Evolutionary conservation across 2,329 filamentous ascomycete genomes (phyloP), one percentile per base, ranked within the genome.

Genomic region (Polytolypa hystricis): DNA sequence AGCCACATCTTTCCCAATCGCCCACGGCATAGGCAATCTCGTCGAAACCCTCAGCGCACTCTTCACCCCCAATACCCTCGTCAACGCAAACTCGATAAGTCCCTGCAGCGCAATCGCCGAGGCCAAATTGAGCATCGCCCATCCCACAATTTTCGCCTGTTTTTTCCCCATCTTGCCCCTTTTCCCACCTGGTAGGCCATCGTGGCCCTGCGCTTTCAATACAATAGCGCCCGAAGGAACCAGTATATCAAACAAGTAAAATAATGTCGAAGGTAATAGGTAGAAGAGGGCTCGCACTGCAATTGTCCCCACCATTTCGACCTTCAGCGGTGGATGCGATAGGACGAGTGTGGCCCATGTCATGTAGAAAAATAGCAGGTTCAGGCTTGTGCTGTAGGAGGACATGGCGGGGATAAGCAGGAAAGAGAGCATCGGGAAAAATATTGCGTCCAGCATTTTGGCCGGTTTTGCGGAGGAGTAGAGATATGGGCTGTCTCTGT

Each of bases 351-450:
- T 89, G 4, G 77, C 77, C 86, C 86, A 94, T 48, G 84, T 89
- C 64, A 93, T 73, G 57, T 86, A 89, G 60, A 94, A 91, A 66
- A 93, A 87, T 43, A 93, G 65, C 16, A 93, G 64, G 57, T 91
- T 94, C 44, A 93, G 67, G 1, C 79, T 86, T 1, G 85, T 89
- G 28, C 67, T 79, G 65, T 81, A 86, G 5, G 81, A 80, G 5
- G 74, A 71, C 40, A 77, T 56, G 31, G 71, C 65, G 2, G 75
- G 73, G 14, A 74, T 69, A 33, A 78, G 64, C 48, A 82, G 67
- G 42, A 79, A 81, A 18, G 79, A 81, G 27, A 84, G 61, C 44
- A 84, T 71, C 1, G 82, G 82, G 25, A 89, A 68, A 39, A 87
- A 65, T 33, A 87, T 65, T 16, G 82, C 59, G 51, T 81, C 77